A percentile compares a stretch with the other conserved stretches of the same genome.
phyloP scores from a whole-genome alignment of 768 basidiomycete species.

The Pholiota microspora region DNA sequence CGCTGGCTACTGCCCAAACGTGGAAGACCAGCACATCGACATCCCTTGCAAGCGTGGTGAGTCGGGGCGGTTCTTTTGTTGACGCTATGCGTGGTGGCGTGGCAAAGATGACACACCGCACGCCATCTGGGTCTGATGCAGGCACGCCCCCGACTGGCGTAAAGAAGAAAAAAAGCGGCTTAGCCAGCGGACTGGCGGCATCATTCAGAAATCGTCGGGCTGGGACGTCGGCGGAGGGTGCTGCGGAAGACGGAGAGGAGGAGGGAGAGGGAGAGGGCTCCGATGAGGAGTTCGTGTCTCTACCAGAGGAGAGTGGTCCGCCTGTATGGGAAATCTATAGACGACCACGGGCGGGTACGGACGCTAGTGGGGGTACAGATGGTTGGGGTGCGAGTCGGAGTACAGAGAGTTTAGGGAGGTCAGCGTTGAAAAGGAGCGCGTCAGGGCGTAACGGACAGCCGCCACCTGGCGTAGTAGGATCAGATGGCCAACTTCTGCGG shows the following conservation, averaged over 20 bases:
- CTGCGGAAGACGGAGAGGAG: background rate
- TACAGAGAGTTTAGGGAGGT: conserved; percentile 1
- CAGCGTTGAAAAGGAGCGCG: background rate
- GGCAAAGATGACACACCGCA: background rate
- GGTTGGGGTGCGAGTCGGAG: background rate
- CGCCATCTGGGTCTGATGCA: background rate
- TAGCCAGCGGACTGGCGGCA: background rate
- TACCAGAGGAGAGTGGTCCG: conserved; percentile 8
- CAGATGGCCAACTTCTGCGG: background rate
- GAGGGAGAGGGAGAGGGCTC: conserved; percentile 11
- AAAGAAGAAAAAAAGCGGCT: background rate
- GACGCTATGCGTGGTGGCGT: conserved; percentile 3
- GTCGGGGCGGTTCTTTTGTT: background rate
- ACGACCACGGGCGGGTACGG: conserved; percentile 3
- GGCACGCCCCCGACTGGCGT: background rate
- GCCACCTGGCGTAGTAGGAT: background rate
- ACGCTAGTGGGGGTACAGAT: background rate
- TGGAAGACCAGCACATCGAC: conserved; percentile 8
- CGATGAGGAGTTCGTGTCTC: conserved; percentile 21
- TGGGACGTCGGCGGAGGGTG: background rate
- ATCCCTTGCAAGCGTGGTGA: conserved; percentile 6
- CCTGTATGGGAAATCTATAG: conserved; percentile 4
- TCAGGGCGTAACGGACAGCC: conserved; percentile 3
- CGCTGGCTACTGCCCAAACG: background rate
- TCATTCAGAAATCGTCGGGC: background rate